Base-by-base conservation (phyloP, 352 stramenopile species). In the Saprolegnia diclina region DNA sequence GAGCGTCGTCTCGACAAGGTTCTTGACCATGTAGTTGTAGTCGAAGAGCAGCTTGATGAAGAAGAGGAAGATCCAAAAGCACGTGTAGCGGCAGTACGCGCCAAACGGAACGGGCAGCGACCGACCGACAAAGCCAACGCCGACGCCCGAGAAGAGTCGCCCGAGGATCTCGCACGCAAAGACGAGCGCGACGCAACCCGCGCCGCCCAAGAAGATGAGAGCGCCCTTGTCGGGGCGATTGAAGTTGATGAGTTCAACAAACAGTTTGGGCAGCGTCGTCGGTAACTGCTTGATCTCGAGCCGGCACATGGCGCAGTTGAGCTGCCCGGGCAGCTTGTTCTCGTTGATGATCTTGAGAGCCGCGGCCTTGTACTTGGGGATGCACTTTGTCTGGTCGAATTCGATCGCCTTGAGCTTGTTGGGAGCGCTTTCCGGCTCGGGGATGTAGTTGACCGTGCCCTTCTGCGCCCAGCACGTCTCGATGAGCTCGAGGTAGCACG, bases 241-340 rank as follows among this genome's bases (percentile, higher is more conserved):
- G n/a, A 72, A 65, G 21, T 74, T 42, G 42, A 69, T 69, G 22
- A 69, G 42, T 14, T 22, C 22, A 2, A 10, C 4, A 21, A 69
- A 42, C 19, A 69, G 63, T 21, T 63, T 63, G 1, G 42, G 42
- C 19, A 69, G 29, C 24, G 44, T 42, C 19, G 45, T 62, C 14
- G 70, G 37, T 35, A 74, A 42, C 16, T 61, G 79, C 62, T 82
- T 79, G n/a, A 90, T 64, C 56, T 89, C 82, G 32, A 92, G 72
- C 32, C 85, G 82, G 71, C 86, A 94, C 21, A 87, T 87, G 22
- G 77, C 80, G 59, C 86, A 94, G 73, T 94, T 94, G 18, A 94
- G 72, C 24, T 78, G 75, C 7, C 85, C 85, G 16, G 76, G 73
- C 7, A 72, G 79, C 26, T 71, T 32, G 38, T 73, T 50, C 13